Evolutionary conservation across 2,329 filamentous ascomycete species (phyloP).

Genomic region (Microdochium trichocladiopsis): DNA sequence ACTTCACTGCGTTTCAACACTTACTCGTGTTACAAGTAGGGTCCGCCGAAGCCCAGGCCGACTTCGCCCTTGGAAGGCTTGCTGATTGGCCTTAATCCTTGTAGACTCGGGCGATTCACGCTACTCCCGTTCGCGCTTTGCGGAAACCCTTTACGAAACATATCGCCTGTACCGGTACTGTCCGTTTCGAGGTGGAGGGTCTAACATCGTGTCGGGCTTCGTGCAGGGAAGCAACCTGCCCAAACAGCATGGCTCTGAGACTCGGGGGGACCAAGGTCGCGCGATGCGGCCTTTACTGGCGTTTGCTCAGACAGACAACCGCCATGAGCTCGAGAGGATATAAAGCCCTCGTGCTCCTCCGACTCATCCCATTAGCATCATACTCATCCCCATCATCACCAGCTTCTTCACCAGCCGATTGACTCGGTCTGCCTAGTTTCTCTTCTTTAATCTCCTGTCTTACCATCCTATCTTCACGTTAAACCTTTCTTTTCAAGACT

Average conservation of each 20-base stretch:
- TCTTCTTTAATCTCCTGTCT: slow-evolving; percentile 1
- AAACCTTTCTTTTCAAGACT: not conserved
- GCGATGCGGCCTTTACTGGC: not conserved
- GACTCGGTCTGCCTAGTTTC: slow-evolving; percentile 6
- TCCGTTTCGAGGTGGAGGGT: not conserved
- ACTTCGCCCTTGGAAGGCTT: not conserved
- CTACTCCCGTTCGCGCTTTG: too few species aligned
- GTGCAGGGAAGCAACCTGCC: not conserved
- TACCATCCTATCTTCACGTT: not conserved
- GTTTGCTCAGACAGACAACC: not conserved
- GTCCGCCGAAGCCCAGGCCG: not conserved
- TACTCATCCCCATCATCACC: slow-evolving; percentile 3
- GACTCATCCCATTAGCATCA: not conserved
- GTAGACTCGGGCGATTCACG: not conserved
- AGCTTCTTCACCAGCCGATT: slow-evolving; percentile 3
- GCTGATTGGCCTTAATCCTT: not conserved
- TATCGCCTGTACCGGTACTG: not conserved
- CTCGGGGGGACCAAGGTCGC: not conserved
- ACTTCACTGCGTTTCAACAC: not conserved
- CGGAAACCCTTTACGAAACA: not conserved
- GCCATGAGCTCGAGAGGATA: not conserved
- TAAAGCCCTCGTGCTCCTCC: not conserved
- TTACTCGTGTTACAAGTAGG: not conserved
- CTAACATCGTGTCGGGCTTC: not conserved
- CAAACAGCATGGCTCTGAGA: not conserved